Base-by-base conservation (phyloP, 257 asterid species). In the Striga asiatica region DNA sequence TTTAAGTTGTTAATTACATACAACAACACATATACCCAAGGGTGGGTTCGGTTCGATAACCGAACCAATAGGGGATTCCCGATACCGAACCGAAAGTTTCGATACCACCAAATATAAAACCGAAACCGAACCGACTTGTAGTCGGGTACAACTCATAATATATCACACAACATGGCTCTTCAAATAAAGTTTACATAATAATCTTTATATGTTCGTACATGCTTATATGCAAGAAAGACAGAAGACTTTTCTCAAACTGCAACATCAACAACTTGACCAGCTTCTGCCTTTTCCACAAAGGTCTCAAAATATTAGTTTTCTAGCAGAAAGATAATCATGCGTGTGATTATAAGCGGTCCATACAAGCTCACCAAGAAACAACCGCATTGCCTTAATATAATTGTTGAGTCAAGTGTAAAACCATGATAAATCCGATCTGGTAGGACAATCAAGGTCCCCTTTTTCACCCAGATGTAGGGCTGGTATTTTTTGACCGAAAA, bases 361-460 rank as follows among this genome's bases (percentile, higher is more conserved):
- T 56, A 84, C 50, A 16, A 95, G 97, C 53, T 88, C 97, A n/a
- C 97, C 97, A 55, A 84, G 93, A 73, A 88, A 88, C 46, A 88
- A 88, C 20, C 97, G 73, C 97, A 84, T 82, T 27, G 95, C 95
- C 89, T 77, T 85, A 54, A 85, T 85, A 68, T 83, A 89, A 66
- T 83, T 81, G 62, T 74, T 17, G 94, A 74, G 73, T 81, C 95
- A 56, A 85, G 92, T 0, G 97, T 89, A 64, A 79, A 85, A 22
- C 97, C 95, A 66, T 89, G 97, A 71, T 89, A 89, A 31, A 89
- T 81, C 51, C 97, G 93, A 74, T 95, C 95, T 54, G 95, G 97
- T 45, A 89, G 76, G 45, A 83, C 87, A 66, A 89, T 85, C 89
- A 89, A 61, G 16, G 84, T 95, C 56, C 95, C 95, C 65, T 85